Percentiles rank a stretch among this genome's conserved stretches.
These are phyloP conservation scores for Hypomontagnella submonticulosa DNA, from an alignment of 495 filamentous ascomycete genomes.

Conservation along the genomic window DNA sequence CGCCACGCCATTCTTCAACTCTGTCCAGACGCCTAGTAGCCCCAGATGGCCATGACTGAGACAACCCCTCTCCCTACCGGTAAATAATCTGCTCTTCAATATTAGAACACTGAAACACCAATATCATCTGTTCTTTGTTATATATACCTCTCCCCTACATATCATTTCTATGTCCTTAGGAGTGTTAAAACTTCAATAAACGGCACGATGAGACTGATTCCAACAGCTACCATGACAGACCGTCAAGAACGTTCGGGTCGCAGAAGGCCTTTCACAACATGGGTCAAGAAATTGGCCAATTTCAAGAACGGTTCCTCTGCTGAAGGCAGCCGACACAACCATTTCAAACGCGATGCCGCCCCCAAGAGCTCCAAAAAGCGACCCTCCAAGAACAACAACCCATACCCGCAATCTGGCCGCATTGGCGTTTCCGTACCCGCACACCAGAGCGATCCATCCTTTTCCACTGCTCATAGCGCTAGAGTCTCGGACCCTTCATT, in stretches of 20 bases:
- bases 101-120: background rate
- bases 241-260: conserved; percentile 63
- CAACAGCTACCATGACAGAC: conserved; percentile 50
- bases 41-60: conserved; percentile 74
- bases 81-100: conserved; percentile 53
- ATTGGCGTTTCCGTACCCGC: conserved; percentile 49
- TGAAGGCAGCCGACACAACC: conserved; percentile 44
- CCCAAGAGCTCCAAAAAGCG: conserved; percentile 65
- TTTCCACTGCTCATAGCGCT: conserved; percentile 60
- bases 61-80: conserved; percentile 71
- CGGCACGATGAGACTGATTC: conserved; percentile 6
- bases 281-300: conserved; percentile 94
- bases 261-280: conserved; percentile 86
- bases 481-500: conserved; percentile 48
- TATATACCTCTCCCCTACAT: background rate
- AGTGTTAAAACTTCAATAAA: no score
- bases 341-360: conserved; percentile 49
- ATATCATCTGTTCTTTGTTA: conserved; percentile 27
- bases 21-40: conserved; percentile 4
- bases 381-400: conserved; percentile 78
- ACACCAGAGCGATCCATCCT: conserved; percentile 68
- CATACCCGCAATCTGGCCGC: conserved; percentile 76
- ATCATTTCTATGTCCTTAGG: no score
- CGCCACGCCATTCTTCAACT: conserved; percentile 17
- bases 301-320: conserved; percentile 72